phyloP scores from a whole-genome alignment of 305 asterid species.

The Stenogyne calaminthoides region DNA sequence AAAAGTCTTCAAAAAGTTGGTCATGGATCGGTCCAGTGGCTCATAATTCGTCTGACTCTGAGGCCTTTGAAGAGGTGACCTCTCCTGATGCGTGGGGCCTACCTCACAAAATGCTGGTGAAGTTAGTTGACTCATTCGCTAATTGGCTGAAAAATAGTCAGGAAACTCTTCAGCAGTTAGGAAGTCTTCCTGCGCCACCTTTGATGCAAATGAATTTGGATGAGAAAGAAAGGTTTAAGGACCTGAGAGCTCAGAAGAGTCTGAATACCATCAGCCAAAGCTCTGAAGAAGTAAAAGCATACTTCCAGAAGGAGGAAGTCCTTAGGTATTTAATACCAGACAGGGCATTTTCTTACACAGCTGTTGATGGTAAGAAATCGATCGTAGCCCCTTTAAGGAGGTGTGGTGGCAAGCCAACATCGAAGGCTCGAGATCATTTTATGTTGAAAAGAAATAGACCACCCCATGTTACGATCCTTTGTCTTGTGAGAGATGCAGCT shows the following conservation, averaged over 20 bases:
- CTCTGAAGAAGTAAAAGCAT: conserved; percentile 85
- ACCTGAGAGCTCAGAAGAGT: conserved; percentile 97
- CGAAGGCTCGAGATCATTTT: conserved; percentile 98
- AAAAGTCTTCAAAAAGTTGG: conserved; percentile 83
- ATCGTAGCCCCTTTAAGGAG: conserved; percentile 98
- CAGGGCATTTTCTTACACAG: conserved; percentile 92
- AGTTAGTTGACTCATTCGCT: conserved; percentile 91
- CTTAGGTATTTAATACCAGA: conserved; percentile 97
- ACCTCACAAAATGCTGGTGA: conserved; percentile 95
- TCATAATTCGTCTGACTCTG: conserved; percentile 52
- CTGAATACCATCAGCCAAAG: conserved; percentile 82
- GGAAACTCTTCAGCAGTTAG: conserved; percentile 95
- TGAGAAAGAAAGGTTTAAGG: conserved; percentile 96
- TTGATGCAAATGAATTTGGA: conserved; percentile 71
- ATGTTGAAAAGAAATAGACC: conserved; percentile 96
- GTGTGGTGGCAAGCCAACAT: conserved; percentile 98
- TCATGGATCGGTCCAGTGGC: conserved; percentile 86
- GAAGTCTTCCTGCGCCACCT: conserved; percentile 95
- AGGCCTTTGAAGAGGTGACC: conserved; percentile 74
- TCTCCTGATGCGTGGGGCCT: conserved; percentile 97
- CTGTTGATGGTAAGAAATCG: conserved; percentile 92
- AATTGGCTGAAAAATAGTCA: conserved; percentile 98
- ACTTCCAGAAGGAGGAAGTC: conserved; percentile 87
- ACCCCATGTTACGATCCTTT: conserved; percentile 95
- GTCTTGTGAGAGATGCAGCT: conserved; percentile 99